Conservation (phyloP, 2,329 filamentous ascomycete species). For the Thyridium curvatum region DNA sequence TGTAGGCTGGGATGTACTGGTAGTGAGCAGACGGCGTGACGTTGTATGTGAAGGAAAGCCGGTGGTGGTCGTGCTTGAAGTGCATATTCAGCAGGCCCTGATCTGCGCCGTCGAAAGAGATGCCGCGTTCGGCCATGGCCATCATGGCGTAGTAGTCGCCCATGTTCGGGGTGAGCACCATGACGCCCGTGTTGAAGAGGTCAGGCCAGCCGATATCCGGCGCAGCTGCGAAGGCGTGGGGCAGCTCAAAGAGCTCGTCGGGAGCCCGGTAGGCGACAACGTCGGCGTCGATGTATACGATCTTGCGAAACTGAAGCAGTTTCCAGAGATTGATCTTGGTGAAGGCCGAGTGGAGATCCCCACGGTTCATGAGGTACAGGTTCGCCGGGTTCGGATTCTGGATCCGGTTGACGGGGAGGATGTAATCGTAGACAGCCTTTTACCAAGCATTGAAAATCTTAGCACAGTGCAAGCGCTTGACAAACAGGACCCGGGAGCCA, state of each 20-base stretch:
- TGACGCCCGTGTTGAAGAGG: slow-evolving; percentile 95
- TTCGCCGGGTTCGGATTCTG: slow-evolving; percentile 73
- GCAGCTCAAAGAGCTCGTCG: slow-evolving; percentile 78
- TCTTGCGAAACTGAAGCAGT: slow-evolving; percentile 80
- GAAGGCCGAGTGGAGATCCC: slow-evolving; percentile 86
- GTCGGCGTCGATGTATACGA: slow-evolving; percentile 93
- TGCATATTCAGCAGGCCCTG: slow-evolving; percentile 95
- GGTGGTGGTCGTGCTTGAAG: slow-evolving; percentile 77
- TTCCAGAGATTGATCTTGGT: slow-evolving; percentile 96
- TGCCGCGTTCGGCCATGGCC: slow-evolving; percentile 76
- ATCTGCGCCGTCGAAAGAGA: slow-evolving; percentile 95
- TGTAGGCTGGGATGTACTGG: slow-evolving; percentile 93
- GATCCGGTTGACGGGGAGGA: slow-evolving; percentile 78
- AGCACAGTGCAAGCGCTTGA: too few relatives aligned
- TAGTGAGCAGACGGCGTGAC: slow-evolving; percentile 95
- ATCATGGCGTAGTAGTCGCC: slow-evolving; percentile 81
- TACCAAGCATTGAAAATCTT: slow-evolving; percentile 8
- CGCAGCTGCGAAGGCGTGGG: slow-evolving; percentile 60
- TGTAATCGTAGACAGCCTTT: slow-evolving; percentile 78
- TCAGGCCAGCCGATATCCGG: slow-evolving; percentile 98
- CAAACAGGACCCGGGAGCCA: too few relatives aligned
- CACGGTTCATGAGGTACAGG: slow-evolving; percentile 84
- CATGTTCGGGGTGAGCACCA: slow-evolving; percentile 82
- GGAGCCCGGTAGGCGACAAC: slow-evolving; percentile 85
- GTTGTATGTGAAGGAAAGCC: slow-evolving; percentile 92